Percentiles rank a stretch among this genome's conserved stretches.
Evolutionary conservation across 768 basidiomycete species (phyloP).

Genomic region (Gloeophyllum trabeum): DNA sequence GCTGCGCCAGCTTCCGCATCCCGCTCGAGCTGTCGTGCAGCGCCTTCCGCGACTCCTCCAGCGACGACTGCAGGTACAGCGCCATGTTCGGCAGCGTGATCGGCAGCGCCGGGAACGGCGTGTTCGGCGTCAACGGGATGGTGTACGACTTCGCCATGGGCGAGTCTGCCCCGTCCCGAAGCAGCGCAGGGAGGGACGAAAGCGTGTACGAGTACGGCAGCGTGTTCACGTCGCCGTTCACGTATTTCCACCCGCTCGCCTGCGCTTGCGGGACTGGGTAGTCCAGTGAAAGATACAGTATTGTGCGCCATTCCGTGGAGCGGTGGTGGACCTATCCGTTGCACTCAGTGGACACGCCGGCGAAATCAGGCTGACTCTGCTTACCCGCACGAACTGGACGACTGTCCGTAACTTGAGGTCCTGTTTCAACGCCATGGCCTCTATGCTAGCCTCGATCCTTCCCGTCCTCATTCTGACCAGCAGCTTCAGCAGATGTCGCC

Average conservation of each 20-base stretch:
- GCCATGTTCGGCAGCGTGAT: constrained; percentile 70
- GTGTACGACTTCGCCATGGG: constrained; percentile 58
- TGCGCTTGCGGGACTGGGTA: constrained; percentile 39
- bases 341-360: constrained; percentile 5
- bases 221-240: constrained; percentile 46
- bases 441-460: constrained; percentile 58
- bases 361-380: constrained; percentile 8
- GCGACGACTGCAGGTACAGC: constrained; percentile 58
- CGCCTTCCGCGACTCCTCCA: constrained; percentile 58
- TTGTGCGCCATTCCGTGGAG: constrained; percentile 56
- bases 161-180: constrained; percentile 55
- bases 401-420: constrained; percentile 60
- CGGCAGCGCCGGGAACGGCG: constrained; percentile 62
- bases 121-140: constrained; percentile 45
- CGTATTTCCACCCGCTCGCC: constrained; percentile 34
- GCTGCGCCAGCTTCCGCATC: constrained; percentile 56
- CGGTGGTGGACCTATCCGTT: constrained; percentile 42
- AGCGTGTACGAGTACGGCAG: constrained; percentile 68
- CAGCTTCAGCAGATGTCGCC: constrained; percentile 63
- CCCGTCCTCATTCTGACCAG: constrained; percentile 67
- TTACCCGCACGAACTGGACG: constrained; percentile 69
- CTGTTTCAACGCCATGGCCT: constrained; percentile 48
- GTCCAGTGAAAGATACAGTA: constrained; percentile 73
- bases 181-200: constrained; percentile 43
- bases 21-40: constrained; percentile 49